These are phyloP conservation scores for Fusarium veterinarium DNA, from an alignment of 2,329 filamentous ascomycete species.

Conservation along the genomic window DNA sequence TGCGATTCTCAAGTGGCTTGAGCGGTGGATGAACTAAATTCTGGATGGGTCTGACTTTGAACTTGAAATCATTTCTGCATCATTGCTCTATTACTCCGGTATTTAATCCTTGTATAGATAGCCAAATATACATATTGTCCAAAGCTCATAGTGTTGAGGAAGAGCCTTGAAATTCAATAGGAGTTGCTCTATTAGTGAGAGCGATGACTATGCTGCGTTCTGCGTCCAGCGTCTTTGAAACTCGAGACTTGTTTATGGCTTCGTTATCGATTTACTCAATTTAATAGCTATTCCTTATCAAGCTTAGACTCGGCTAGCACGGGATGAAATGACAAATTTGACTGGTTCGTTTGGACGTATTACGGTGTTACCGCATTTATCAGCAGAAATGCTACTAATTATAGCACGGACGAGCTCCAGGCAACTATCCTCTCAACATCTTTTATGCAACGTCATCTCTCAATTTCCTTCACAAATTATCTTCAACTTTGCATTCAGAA, in stretches of 20 bases:
- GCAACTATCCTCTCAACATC: background rate
- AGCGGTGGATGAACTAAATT: background rate
- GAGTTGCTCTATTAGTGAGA: too few relatives aligned
- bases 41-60: background rate
- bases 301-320: background rate
- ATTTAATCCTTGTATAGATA: too few relatives aligned
- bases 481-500: fast-evolving
- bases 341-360: background rate
- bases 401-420: background rate
- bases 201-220: background rate
- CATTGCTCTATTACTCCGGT: fast-evolving
- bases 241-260: background rate
- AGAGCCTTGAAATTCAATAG: background rate
- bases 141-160: background rate
- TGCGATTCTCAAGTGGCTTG: background rate
- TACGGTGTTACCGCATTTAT: too few relatives aligned
- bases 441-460: background rate
- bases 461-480: background rate
- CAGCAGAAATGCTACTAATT: background rate
- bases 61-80: background rate
- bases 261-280: background rate
- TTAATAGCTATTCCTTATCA: background rate
- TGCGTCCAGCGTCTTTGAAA: background rate
- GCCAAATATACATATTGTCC: background rate
- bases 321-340: background rate